phyloP scores from a whole-genome alignment of 805 yeast genomes.

The Pichia paraexigua region DNA sequence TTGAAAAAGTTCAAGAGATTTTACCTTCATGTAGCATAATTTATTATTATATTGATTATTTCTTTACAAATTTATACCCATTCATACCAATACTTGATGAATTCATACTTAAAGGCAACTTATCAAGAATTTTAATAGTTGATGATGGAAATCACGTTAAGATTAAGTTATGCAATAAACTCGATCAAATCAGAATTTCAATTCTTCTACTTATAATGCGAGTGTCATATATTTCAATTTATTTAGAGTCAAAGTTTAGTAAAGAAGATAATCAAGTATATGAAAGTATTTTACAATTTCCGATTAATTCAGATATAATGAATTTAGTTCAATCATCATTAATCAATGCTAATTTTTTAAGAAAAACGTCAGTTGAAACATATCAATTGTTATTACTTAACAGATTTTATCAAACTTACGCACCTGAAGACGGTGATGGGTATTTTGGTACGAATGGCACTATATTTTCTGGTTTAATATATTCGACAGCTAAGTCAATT shows the following conservation, averaged over 20 bases:
- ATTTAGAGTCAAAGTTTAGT: constrained; percentile 13
- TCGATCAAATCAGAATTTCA: constrained; percentile 20
- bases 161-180: constrained; percentile 5
- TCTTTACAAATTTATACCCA: constrained; percentile 35
- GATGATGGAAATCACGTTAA: background rate
- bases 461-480: constrained; percentile 30
- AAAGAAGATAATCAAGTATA: background rate
- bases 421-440: constrained; percentile 48
- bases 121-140: constrained; percentile 27
- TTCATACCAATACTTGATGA: constrained; percentile 42
- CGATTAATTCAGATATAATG: constrained; percentile 33
- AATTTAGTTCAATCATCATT: constrained; percentile 33
- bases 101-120: constrained; percentile 24
- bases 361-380: constrained; percentile 34
- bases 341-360: constrained; percentile 31
- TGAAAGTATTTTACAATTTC: constrained; percentile 23
- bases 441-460: constrained; percentile 34
- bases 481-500: constrained; percentile 34
- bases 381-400: constrained; percentile 36
- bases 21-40: constrained; percentile 28
- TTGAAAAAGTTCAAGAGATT: constrained; percentile 9
- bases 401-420: constrained; percentile 33
- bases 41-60: constrained; percentile 32
- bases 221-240: constrained; percentile 21
- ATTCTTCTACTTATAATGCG: constrained; percentile 23